Evolutionary conservation across 495 filamentous ascomycete genomes (phyloP), one percentile per base, ranked within the genome.

Genomic region (Tuber brumale): DNA sequence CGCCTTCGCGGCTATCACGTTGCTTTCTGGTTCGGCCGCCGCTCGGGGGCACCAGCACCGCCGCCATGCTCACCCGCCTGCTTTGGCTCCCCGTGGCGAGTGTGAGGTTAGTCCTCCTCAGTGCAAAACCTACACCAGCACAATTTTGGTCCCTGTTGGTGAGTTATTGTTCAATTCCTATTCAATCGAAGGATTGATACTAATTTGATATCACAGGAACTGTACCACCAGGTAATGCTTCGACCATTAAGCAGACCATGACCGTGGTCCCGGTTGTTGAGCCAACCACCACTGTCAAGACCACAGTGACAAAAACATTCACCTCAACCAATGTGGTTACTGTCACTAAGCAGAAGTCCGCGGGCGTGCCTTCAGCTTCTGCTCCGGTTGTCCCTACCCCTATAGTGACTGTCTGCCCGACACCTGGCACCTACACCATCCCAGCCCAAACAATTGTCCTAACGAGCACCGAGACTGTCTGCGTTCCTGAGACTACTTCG

Each of bases 341-440:
- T 83, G 77, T 85, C 74, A 72, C 86, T 74, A 79, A 85, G 70
- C 81, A 83, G 74, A 79, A 85, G 71, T 81, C 84, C 35, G 84
- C 86, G 27, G 82, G 83, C 71, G 79, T 82, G 45, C 82, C 85
- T 37, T 57, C 61, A 70, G 72, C 76, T 35, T 79, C 77, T 69
- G 74, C 71, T 69, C 75, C 43, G 66, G 81, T 84, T 72, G 86
- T 93, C 73, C 92, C 93, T 37, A 92, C 92, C 31, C 87, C 89
- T 44, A 86, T 87, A 71, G 86, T 91, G 43, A 90, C 91, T 85
- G 89, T 86, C 72, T 92, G 88, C 89, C 85, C 89, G 51, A 90
- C 89, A 37, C 89, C 92, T 73, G 92, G 92, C 84, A 87, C 86
- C 77, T 95, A 93, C 88, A 94, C 92, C 79, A 89, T 94, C 87